These are phyloP conservation scores for Tothia fuscella DNA, from an alignment of 2,329 filamentous ascomycete species.

Conservation along the genomic window DNA sequence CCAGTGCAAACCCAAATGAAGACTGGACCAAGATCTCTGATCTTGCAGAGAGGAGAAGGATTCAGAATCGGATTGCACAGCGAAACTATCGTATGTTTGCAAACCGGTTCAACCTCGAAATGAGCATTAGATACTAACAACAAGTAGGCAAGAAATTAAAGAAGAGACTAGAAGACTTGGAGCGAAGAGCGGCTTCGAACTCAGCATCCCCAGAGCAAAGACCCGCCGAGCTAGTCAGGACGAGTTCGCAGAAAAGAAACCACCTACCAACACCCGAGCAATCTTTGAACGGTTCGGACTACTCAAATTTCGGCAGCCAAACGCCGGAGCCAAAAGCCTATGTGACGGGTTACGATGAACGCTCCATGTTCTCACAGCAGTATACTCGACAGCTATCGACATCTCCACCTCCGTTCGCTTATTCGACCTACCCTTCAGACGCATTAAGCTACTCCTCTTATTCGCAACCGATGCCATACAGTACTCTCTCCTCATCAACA, in stretches of 20 bases:
- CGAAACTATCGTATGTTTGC: constrained; percentile 76
- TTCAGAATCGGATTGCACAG: constrained; percentile 96
- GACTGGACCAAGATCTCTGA: constrained; percentile 99
- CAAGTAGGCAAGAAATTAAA: constrained; percentile 76
- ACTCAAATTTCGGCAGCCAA: constrained; percentile 2
- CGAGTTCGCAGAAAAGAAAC: constrained; percentile 10
- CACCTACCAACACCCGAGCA: neutral
- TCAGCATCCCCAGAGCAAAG: constrained; percentile 47
- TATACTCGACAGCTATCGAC: constrained; percentile 58
- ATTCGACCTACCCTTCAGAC: constrained; percentile 56
- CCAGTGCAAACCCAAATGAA: constrained; percentile 88
- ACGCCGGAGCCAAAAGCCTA: constrained; percentile 49
- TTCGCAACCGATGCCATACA: constrained; percentile 26
- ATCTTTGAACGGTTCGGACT: constrained; percentile 2
- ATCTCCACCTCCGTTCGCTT: constrained; percentile 58
- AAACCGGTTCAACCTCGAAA: neutral
- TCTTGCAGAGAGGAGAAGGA: constrained; percentile 81
- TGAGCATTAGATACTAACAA: constrained; percentile 15
- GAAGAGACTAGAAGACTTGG: constrained; percentile 75
- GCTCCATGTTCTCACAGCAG: constrained; percentile 51
- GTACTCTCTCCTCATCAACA: constrained; percentile 24
- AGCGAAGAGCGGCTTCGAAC: constrained; percentile 59
- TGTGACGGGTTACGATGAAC: constrained; percentile 50
- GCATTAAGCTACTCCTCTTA: constrained; percentile 51
- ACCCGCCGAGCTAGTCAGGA: constrained; percentile 39